phyloP scores from a whole-genome alignment of 192 early-diverging fungal species.

The Ambispora gerdemannii region DNA sequence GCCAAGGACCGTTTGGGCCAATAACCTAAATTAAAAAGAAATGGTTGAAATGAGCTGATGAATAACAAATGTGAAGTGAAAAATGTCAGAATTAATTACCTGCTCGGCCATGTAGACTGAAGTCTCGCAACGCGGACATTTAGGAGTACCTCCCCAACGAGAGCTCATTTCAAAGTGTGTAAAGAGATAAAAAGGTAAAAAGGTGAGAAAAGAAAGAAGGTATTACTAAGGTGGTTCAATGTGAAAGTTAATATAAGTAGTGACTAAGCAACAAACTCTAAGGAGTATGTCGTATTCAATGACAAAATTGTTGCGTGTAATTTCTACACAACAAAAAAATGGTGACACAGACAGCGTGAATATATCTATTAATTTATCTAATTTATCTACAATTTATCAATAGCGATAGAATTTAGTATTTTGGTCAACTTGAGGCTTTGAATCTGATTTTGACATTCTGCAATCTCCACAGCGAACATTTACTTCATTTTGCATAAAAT shows the following conservation, averaged over 20 bases:
- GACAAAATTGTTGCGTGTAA: too few species aligned
- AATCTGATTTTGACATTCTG: too few species aligned
- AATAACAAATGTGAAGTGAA: background rate
- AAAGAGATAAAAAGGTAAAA: background rate
- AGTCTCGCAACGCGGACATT: conserved; percentile 51
- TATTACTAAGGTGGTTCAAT: background rate
- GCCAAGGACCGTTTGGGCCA: conserved; percentile 41
- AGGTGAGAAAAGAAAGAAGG: background rate
- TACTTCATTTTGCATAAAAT: too few species aligned
- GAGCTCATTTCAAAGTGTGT: conserved; percentile 40
- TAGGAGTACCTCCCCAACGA: conserved; percentile 46
- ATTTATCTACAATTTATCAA: too few species aligned
- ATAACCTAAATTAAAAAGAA: conserved; percentile 31
- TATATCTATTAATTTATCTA: too few species aligned
- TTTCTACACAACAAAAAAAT: too few species aligned
- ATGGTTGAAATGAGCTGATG: background rate
- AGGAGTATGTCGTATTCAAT: too few species aligned
- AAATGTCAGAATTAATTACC: conserved; percentile 9
- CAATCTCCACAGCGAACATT: too few species aligned
- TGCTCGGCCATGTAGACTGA: conserved; percentile 53
- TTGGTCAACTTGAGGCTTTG: too few species aligned
- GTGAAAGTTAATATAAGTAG: background rate
- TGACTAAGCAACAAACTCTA: background rate
- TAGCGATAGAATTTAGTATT: too few species aligned
- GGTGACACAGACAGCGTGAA: too few species aligned